A percentile compares a stretch with the other conserved stretches of the same genome.
phyloP scores from a whole-genome alignment of 768 basidiomycete genomes.

The Suillus alpinus region DNA sequence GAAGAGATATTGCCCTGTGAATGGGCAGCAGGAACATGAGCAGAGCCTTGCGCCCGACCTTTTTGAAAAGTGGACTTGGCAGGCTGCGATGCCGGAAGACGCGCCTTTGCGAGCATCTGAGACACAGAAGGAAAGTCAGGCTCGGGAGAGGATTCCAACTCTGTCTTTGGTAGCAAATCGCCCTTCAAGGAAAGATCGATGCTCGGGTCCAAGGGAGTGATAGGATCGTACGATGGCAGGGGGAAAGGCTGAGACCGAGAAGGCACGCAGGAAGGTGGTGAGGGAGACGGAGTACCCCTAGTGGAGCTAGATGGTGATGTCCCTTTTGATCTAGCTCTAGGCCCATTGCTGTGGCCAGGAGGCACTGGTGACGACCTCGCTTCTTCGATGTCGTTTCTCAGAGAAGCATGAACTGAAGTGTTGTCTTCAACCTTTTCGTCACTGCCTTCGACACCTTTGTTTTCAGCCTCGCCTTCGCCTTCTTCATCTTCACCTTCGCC shows the following conservation, averaged over 20 bases:
- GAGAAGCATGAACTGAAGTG: not conserved
- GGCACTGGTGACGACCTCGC: not conserved
- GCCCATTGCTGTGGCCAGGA: not conserved
- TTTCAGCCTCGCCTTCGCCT: not conserved
- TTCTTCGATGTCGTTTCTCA: not conserved
- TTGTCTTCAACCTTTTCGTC: not conserved
- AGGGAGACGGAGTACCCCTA: not conserved
- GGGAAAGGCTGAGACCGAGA: constrained; percentile 20
- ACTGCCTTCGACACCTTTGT: not conserved
- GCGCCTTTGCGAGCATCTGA: constrained; percentile 3
- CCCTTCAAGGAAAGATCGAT: constrained; percentile 4
- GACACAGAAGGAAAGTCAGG: constrained; percentile 1
- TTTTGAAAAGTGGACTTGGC: not conserved
- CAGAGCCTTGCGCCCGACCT: not conserved
- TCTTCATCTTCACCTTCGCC: not conserved
- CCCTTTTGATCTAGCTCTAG: not conserved
- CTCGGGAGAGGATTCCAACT: constrained; percentile 4
- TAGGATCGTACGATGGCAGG: constrained; percentile 2
- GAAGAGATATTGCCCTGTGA: not conserved
- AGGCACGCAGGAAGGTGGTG: constrained; percentile 4
- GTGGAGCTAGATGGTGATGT: not conserved
- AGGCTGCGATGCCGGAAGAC: not conserved
- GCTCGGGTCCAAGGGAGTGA: constrained; percentile 2
- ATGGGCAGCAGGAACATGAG: not conserved
- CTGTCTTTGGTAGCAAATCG: not conserved